phyloP scores from a whole-genome alignment of 148 eudicot genomes.

The Heliamphora exappendiculata region DNA sequence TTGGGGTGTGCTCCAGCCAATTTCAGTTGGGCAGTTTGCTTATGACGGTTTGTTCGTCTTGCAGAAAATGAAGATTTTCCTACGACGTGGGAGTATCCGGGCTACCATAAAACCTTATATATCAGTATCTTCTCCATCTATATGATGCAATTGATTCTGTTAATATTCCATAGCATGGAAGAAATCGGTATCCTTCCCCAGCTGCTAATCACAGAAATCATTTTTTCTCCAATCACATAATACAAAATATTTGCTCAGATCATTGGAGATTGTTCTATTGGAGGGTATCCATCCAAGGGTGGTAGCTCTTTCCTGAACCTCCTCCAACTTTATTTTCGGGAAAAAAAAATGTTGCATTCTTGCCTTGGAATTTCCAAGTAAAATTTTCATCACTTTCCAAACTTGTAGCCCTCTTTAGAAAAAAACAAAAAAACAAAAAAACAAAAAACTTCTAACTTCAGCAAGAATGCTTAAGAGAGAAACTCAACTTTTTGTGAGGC shows the following conservation, averaged over 20 bases:
- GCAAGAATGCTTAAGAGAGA: not conserved
- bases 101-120: too few relatives aligned
- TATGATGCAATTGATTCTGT: not conserved
- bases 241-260: not conserved
- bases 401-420: not conserved
- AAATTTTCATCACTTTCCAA: not conserved
- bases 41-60: too few relatives aligned
- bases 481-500: not conserved
- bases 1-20: too few relatives aligned
- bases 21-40: too few relatives aligned
- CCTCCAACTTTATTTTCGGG: not conserved
- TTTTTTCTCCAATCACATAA: not conserved
- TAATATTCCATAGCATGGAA: not conserved
- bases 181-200: not conserved
- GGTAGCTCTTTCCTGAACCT: not conserved
- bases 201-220: not conserved
- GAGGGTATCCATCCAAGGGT: not conserved
- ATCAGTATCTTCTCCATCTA: not conserved
- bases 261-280: not conserved
- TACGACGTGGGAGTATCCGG: too few relatives aligned
- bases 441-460: not conserved
- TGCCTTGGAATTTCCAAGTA: not conserved
- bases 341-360: not conserved
- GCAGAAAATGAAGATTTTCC: too few relatives aligned
- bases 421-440: too few relatives aligned